Conservation (phyloP, 2,329 filamentous ascomycete genomes). For the Clarireedia hainanense region DNA sequence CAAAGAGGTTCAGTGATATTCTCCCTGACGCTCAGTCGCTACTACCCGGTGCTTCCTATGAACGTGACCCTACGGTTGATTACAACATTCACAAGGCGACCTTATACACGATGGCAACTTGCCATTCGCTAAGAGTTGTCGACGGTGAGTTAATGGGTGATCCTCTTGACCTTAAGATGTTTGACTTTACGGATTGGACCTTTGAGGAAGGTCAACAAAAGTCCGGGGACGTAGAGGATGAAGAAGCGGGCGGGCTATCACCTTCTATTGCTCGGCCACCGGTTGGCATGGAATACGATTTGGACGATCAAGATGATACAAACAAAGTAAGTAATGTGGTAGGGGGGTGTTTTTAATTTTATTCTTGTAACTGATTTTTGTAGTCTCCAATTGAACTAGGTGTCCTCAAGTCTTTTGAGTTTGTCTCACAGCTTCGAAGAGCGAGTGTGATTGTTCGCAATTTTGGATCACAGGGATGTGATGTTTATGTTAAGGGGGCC, state of each 20-base stretch:
- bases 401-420: conserved; percentile 87
- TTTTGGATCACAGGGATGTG: conserved; percentile 75
- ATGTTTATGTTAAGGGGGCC: conserved; percentile 92
- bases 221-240: conserved; percentile 56
- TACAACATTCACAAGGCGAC: conserved; percentile 59
- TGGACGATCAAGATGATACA: conserved; percentile 38
- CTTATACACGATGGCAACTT: conserved; percentile 93
- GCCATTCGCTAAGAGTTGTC: conserved; percentile 80
- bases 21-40: conserved; percentile 57
- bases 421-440: conserved; percentile 83
- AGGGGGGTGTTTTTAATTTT: neutral
- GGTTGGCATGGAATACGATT: conserved; percentile 46
- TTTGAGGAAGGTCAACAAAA: conserved; percentile 81
- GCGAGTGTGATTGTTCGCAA: conserved; percentile 89
- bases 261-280: conserved; percentile 88
- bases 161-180: conserved; percentile 96
- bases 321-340: conserved; percentile 16
- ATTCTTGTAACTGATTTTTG: conserved; percentile 23
- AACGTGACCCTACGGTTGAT: conserved; percentile 51
- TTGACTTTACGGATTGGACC: conserved; percentile 88
- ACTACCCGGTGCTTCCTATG: conserved; percentile 43
- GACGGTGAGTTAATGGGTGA: conserved; percentile 88
- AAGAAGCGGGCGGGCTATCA: conserved; percentile 66
- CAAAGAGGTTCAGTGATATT: conserved; percentile 64
- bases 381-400: conserved; percentile 67